A percentile compares a stretch with the other conserved stretches of the same genome.
These are phyloP conservation scores for Colletotrichum destructivum DNA, from an alignment of 2,329 filamentous ascomycete species.

Conservation along the genomic window DNA sequence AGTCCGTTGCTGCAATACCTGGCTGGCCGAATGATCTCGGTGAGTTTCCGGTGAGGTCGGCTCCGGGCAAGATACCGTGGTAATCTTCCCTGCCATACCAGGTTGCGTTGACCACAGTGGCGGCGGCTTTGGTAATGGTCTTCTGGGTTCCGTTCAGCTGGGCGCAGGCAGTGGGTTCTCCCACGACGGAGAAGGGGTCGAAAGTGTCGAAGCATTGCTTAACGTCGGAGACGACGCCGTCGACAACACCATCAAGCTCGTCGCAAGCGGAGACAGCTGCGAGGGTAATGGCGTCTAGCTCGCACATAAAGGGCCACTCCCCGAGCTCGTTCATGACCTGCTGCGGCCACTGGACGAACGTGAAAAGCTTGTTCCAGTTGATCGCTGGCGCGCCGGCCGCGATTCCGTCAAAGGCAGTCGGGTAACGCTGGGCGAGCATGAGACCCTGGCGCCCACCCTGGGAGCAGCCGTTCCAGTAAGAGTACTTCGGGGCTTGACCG, in stretches of 20 bases:
- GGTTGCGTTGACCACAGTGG: background rate
- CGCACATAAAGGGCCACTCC: conserved; percentile 16
- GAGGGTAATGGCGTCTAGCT: conserved; percentile 46
- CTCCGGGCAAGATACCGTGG: background rate
- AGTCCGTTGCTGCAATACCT: background rate
- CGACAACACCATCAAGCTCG: conserved; percentile 43
- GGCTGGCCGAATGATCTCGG: background rate
- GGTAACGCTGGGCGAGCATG: conserved; percentile 61
- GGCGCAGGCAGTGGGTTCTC: background rate
- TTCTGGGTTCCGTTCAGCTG: background rate
- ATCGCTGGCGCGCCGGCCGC: background rate
- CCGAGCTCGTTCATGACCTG: conserved; percentile 44
- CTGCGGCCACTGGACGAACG: background rate
- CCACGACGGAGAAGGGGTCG: conserved; percentile 42
- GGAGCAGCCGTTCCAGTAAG: conserved; percentile 65
- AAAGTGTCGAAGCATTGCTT: background rate
- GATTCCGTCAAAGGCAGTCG: conserved; percentile 65
- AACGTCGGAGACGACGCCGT: conserved; percentile 43
- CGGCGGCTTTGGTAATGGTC: conserved; percentile 5
- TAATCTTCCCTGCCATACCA: background rate
- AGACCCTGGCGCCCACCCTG: conserved; percentile 67
- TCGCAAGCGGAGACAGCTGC: conserved; percentile 54
- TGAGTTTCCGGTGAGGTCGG: background rate
- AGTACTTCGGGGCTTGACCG: background rate
- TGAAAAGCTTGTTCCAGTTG: conserved; percentile 1